These are phyloP conservation scores for Cercospora berteroae DNA, from an alignment of 2,329 filamentous ascomycete genomes.

Conservation along the genomic window DNA sequence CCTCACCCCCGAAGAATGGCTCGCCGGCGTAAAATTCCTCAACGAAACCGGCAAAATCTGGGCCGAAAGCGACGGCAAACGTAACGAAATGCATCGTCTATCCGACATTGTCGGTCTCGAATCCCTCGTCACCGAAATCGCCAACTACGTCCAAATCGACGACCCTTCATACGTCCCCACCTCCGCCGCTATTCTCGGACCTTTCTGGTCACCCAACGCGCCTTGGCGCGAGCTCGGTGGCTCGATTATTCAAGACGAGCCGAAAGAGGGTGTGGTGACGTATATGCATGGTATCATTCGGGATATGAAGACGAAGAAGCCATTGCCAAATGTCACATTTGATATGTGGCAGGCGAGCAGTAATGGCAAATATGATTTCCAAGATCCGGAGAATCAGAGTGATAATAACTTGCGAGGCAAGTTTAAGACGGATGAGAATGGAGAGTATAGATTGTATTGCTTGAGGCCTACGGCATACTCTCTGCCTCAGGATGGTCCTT, in stretches of 20 bases:
- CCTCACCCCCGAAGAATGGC: slow-evolving; percentile 74
- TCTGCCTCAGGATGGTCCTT: slow-evolving; percentile 63
- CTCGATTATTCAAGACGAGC: slow-evolving; percentile 63
- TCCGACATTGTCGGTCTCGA: slow-evolving; percentile 73
- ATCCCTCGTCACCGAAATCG: slow-evolving; percentile 66
- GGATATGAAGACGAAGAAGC: slow-evolving; percentile 63
- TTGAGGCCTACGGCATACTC: slow-evolving; percentile 72
- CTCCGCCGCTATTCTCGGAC: slow-evolving; percentile 73
- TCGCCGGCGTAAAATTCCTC: slow-evolving; percentile 70
- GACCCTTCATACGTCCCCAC: slow-evolving; percentile 63
- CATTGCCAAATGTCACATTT: slow-evolving; percentile 66
- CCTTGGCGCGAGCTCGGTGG: slow-evolving; percentile 68
- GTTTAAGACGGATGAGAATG: slow-evolving; percentile 68
- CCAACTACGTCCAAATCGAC: slow-evolving; percentile 59
- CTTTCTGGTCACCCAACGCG: slow-evolving; percentile 71
- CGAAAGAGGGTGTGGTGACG: slow-evolving; percentile 58
- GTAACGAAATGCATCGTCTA: slow-evolving; percentile 72
- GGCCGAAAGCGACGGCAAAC: slow-evolving; percentile 57
- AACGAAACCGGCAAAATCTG: slow-evolving; percentile 68
- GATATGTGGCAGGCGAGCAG: slow-evolving; percentile 76
- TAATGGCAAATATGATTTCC: slow-evolving; percentile 69
- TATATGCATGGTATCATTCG: slow-evolving; percentile 68
- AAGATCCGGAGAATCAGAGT: slow-evolving; percentile 68
- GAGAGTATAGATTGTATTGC: slow-evolving; percentile 72
- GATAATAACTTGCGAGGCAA: slow-evolving; percentile 76